Percentiles rank a stretch among this genome's conserved stretches.
Conservation (phyloP, 495 filamentous ascomycete species). For the Penicillium chermesinum region DNA sequence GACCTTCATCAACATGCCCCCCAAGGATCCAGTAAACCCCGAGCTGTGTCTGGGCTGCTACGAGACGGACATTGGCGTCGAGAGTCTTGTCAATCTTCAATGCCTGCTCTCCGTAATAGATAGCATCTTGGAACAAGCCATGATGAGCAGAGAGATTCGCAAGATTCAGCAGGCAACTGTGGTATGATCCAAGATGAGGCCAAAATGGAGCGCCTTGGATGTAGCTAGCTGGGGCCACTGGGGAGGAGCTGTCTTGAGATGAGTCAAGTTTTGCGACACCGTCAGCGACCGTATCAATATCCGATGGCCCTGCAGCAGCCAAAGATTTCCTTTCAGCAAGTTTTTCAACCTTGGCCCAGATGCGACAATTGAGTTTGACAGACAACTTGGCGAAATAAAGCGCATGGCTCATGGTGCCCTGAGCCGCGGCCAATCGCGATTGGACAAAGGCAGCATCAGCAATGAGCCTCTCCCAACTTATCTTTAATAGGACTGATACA, state of each 20-base stretch:
- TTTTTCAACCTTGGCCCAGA: conserved; percentile 66
- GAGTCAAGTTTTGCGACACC: conserved; percentile 41
- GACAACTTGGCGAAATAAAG: conserved; percentile 61
- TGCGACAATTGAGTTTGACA: conserved; percentile 59
- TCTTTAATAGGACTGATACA: conserved; percentile 29
- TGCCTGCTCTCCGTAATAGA: conserved; percentile 86
- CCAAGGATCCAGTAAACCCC: conserved; percentile 62
- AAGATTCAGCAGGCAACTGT: conserved; percentile 62
- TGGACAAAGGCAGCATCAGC: conserved; percentile 53
- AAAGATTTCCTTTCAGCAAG: conserved; percentile 29
- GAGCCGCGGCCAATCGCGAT: conserved; percentile 59
- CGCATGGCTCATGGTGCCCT: conserved; percentile 59
- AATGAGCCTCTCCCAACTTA: conserved; percentile 42
- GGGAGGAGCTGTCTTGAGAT: conserved; percentile 21
- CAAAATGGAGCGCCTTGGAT: conserved; percentile 68
- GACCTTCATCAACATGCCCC: conserved; percentile 55
- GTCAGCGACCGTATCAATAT: conserved; percentile 39
- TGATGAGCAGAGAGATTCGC: conserved; percentile 73
- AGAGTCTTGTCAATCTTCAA: conserved; percentile 69
- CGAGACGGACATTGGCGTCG: conserved; percentile 53
- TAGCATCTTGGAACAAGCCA: conserved; percentile 80
- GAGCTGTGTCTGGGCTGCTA: conserved; percentile 51
- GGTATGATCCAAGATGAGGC: conserved; percentile 67
- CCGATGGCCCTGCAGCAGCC: conserved; percentile 20
- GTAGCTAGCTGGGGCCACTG: conserved; percentile 26